phyloP scores from a whole-genome alignment of 2,329 filamentous ascomycete species.

The Cladobotryum protrusum region DNA sequence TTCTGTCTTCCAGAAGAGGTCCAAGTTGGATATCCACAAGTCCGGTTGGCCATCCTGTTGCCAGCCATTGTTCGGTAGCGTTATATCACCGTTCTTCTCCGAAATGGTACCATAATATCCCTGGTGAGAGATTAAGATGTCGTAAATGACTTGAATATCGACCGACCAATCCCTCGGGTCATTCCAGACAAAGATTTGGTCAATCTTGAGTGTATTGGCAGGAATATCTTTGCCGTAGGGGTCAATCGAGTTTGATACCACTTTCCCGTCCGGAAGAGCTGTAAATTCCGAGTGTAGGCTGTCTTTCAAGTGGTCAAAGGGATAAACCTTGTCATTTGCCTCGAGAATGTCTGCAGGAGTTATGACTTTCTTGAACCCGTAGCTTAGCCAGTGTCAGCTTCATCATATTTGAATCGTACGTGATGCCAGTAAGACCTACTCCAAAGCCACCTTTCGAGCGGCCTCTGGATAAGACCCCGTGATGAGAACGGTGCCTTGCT shows the following conservation, averaged over 20 bases:
- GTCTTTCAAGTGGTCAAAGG: constrained; percentile 54
- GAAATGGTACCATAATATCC: constrained; percentile 80
- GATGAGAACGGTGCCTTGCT: constrained; percentile 56
- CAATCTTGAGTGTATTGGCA: constrained; percentile 60
- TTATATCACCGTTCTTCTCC: constrained; percentile 57
- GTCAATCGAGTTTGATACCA: constrained; percentile 24
- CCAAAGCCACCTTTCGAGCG: constrained; percentile 67
- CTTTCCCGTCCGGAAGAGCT: constrained; percentile 29
- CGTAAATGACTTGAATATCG: constrained; percentile 76
- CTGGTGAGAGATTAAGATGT: constrained; percentile 71
- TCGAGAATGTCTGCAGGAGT: constrained; percentile 79
- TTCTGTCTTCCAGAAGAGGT: constrained; percentile 80
- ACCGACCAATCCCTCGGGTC: constrained; percentile 95
- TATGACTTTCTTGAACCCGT: constrained; percentile 76
- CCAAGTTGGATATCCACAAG: constrained; percentile 84
- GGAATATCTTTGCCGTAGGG: constrained; percentile 30
- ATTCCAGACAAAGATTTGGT: constrained; percentile 90
- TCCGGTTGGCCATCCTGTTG: constrained; percentile 73
- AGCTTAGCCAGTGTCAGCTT: constrained; percentile 22
- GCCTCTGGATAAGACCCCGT: constrained; percentile 62
- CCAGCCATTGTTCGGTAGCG: constrained; percentile 69
- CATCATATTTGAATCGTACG: constrained; percentile 18
- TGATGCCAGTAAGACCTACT: constrained; percentile 35
- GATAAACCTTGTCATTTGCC: constrained; percentile 71
- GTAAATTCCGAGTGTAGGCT: constrained; percentile 24